Conservation (phyloP, 345 rosid species). For the Fremontodendron californicum region DNA sequence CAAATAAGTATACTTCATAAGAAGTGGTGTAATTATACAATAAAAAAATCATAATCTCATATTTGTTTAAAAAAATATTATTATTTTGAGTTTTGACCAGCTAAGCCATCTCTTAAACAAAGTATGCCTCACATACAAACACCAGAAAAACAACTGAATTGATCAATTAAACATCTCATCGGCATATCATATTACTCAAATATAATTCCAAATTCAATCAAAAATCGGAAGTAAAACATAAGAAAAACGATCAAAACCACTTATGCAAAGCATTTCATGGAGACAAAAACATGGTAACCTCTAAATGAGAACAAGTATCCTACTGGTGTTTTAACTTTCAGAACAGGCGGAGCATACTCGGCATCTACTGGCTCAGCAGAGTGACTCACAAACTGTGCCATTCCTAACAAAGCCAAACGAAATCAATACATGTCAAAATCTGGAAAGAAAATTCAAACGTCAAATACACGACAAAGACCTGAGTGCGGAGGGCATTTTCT, state of each 20-base stretch:
- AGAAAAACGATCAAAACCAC: neutral
- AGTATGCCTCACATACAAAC: neutral
- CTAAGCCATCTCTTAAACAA: too few species aligned
- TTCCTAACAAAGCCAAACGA: constrained; percentile 40
- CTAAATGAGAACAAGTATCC: constrained; percentile 9
- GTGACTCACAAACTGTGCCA: too few species aligned
- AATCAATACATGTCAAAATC: neutral
- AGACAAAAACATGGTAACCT: neutral
- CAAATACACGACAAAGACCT: constrained; percentile 34
- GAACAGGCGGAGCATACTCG: constrained; percentile 80
- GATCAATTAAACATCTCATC: neutral
- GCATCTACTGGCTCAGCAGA: constrained; percentile 88
- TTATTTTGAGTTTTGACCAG: too few species aligned
- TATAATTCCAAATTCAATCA: neutral
- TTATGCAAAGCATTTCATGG: neutral
- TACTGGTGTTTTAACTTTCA: constrained; percentile 77
- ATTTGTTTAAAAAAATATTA: too few species aligned
- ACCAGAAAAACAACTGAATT: neutral
- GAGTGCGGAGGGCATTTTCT: constrained; percentile 73
- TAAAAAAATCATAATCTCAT: too few species aligned
- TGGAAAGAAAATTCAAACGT: neutral
- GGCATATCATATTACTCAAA: neutral
- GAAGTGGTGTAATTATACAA: too few species aligned
- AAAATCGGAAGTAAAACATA: neutral
- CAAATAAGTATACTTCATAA: too few species aligned